Conservation (phyloP, 441 rosid species). For the Pelargonium exstipulatum region DNA sequence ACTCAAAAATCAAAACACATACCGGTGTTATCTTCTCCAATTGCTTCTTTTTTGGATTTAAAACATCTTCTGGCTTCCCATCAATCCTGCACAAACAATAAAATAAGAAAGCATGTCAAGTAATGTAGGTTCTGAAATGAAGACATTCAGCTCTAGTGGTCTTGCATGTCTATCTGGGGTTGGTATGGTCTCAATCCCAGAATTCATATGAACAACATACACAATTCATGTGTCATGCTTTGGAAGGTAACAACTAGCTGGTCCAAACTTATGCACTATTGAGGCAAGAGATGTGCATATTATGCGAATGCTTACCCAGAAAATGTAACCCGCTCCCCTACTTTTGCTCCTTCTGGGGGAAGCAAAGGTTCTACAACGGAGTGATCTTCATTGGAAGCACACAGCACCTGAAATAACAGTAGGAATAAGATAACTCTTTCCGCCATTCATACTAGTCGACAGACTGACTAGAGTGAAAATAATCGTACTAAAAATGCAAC, state of each 20-base stretch:
- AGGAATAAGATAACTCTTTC: background rate
- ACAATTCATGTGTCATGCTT: no score
- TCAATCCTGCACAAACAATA: constrained; percentile 43
- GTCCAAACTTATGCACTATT: background rate
- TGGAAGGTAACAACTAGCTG: no score
- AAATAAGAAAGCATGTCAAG: background rate
- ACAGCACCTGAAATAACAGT: constrained; percentile 53
- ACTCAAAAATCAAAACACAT: constrained; percentile 19
- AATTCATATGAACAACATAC: no score
- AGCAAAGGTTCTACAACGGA: constrained; percentile 69
- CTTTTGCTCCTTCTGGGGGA: constrained; percentile 74
- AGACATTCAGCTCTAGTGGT: background rate
- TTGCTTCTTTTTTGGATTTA: constrained; percentile 95
- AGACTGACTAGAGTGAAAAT: background rate
- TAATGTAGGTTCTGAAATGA: background rate
- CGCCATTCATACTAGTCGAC: background rate
- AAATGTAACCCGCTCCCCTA: constrained; percentile 69
- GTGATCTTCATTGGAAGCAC: constrained; percentile 88
- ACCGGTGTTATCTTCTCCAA: constrained; percentile 92
- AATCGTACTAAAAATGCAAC: background rate
- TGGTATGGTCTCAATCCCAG: no score
- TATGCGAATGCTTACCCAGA: constrained; percentile 49
- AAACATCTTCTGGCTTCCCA: constrained; percentile 88
- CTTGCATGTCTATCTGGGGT: no score
- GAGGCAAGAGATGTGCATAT: background rate